phyloP scores from a whole-genome alignment of 306 rosid genomes.

The Prunus kanzakura region DNA sequence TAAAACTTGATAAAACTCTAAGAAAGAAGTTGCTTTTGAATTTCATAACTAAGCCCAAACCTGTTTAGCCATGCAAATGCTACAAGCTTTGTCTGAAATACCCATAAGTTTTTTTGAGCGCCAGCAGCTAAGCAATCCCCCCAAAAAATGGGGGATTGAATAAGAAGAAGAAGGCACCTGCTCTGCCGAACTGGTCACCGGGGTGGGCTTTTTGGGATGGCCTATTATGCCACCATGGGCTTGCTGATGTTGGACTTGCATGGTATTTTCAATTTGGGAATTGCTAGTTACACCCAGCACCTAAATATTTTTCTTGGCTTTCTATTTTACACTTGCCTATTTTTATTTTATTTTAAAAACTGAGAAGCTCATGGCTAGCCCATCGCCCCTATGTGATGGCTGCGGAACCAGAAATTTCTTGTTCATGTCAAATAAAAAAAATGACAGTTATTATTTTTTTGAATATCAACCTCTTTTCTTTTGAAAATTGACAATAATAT shows the following conservation, averaged over 20 bases:
- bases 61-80: background rate
- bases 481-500: no score
- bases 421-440: background rate
- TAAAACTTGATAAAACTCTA: background rate
- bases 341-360: background rate
- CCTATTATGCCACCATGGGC: background rate
- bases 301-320: background rate
- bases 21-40: background rate
- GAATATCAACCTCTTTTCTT: no score
- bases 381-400: background rate
- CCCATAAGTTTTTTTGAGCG: background rate
- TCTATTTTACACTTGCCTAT: background rate
- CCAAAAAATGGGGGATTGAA: background rate
- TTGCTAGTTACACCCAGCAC: background rate
- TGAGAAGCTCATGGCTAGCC: background rate
- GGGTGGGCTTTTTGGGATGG: background rate
- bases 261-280: background rate
- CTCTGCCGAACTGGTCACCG: background rate
- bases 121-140: background rate
- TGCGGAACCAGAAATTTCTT: background rate
- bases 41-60: background rate
- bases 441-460: no score
- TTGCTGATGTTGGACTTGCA: background rate
- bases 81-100: background rate
- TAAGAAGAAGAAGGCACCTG: no score